phyloP scores from a whole-genome alignment of 371 early-diverging fungal genomes.

The Catenaria anguillulae region DNA sequence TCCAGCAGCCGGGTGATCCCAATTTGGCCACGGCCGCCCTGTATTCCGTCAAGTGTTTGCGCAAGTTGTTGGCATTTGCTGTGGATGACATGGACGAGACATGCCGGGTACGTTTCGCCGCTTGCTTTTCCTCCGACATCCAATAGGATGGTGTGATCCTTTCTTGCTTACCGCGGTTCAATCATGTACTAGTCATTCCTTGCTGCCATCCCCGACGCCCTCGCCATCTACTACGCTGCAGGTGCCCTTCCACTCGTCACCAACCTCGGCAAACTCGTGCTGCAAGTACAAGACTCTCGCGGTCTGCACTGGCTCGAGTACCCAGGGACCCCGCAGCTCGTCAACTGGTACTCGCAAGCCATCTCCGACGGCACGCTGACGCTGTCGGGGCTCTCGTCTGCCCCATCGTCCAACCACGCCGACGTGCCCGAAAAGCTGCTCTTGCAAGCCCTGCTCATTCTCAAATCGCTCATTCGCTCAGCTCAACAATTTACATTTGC shows the following conservation, averaged over 20 bases:
- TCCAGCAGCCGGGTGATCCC: not conserved
- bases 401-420: no score
- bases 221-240: not conserved
- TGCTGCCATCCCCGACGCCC: not conserved
- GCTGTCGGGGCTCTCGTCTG: no score
- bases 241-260: not conserved
- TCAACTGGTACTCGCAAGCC: not conserved
- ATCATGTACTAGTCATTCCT: not conserved
- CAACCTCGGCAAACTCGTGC: slow-evolving; percentile 1
- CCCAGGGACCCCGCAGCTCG: not conserved
- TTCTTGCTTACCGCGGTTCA: no score
- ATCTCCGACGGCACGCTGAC: not conserved
- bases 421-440: not conserved
- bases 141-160: no score
- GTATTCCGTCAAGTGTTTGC: not conserved
- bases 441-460: not conserved
- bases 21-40: not conserved
- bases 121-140: no score
- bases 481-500: not conserved
- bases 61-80: not conserved
- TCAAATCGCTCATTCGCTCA: not conserved
- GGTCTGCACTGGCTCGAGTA: not conserved
- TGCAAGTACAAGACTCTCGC: not conserved
- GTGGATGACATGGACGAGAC: not conserved
- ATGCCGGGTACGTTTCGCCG: no score